Evolutionary conservation across 345 rosid genomes (phyloP).

Genomic region (Eucalyptus decipiens): DNA sequence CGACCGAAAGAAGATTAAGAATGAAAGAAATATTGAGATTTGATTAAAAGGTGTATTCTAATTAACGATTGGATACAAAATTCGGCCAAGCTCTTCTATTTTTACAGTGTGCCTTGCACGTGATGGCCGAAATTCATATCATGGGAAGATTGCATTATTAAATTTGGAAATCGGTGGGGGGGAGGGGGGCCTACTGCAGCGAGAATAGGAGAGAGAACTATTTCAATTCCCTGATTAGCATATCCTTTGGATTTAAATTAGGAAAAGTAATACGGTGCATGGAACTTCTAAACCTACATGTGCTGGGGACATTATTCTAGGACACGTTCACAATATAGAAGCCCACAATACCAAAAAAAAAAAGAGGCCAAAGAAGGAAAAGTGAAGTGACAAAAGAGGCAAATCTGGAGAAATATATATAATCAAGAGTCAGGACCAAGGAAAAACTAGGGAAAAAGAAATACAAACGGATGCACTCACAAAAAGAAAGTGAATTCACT

Average conservation of each 20-base stretch:
- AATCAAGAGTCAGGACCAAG: too few species aligned
- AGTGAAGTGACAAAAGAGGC: too few species aligned
- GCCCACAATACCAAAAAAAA: background rate
- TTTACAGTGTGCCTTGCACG: background rate
- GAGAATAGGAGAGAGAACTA: background rate
- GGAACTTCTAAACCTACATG: too few species aligned
- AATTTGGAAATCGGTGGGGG: too few species aligned
- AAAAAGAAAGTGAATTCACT: too few species aligned
- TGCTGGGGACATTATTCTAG: background rate
- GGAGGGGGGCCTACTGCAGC: too few species aligned
- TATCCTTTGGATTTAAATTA: background rate
- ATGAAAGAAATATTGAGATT: background rate
- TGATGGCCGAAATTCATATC: background rate
- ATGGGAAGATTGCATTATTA: background rate
- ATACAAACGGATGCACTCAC: too few species aligned
- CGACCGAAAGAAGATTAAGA: background rate
- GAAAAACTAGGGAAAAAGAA: too few species aligned
- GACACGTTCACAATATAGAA: background rate
- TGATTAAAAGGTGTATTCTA: background rate
- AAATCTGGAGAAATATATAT: too few species aligned
- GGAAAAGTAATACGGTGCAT: background rate
- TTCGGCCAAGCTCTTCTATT: background rate
- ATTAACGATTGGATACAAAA: background rate
- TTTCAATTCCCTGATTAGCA: background rate
- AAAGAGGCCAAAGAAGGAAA: background rate